phyloP scores from a whole-genome alignment of 352 stramenopile genomes.

The Pseudoperonospora humuli region DNA sequence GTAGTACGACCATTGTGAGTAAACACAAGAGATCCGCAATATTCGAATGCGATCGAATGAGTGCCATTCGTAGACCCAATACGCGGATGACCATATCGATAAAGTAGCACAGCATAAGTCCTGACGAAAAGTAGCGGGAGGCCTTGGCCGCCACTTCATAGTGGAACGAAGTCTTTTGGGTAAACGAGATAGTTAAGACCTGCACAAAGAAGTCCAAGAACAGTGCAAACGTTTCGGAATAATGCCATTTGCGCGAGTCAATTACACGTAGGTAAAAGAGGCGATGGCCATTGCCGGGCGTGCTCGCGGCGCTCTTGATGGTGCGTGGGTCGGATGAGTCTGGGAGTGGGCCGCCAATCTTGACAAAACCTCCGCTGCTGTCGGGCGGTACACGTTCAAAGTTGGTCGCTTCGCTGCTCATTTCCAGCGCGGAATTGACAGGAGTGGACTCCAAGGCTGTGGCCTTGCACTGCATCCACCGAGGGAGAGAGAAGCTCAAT shows the following conservation, averaged over 20 bases:
- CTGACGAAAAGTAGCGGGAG: conserved; percentile 67
- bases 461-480: conserved; percentile 25
- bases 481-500: conserved; percentile 1
- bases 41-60: conserved; percentile 77
- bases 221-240: conserved; percentile 76
- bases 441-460: conserved; percentile 19
- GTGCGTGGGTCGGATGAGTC: conserved; percentile 63
- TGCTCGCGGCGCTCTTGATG: conserved; percentile 40
- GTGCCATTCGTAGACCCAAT: conserved; percentile 56
- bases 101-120: conserved; percentile 75
- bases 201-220: conserved; percentile 85
- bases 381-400: conserved; percentile 52
- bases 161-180: conserved; percentile 47
- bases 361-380: conserved; percentile 50
- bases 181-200: conserved; percentile 74
- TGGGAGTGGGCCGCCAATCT: conserved; percentile 69
- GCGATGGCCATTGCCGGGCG: conserved; percentile 42
- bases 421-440: conserved; percentile 21
- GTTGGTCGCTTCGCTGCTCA: conserved; percentile 36
- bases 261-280: conserved; percentile 80
- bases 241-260: conserved; percentile 86
- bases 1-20: conserved; percentile 45
- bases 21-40: conserved; percentile 74
- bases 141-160: conserved; percentile 56
- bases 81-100: conserved; percentile 80